Evolutionary conservation across 352 stramenopile species (phyloP), one percentile per base, ranked within the genome.

Genomic region (Pythium phragmiticola): DNA sequence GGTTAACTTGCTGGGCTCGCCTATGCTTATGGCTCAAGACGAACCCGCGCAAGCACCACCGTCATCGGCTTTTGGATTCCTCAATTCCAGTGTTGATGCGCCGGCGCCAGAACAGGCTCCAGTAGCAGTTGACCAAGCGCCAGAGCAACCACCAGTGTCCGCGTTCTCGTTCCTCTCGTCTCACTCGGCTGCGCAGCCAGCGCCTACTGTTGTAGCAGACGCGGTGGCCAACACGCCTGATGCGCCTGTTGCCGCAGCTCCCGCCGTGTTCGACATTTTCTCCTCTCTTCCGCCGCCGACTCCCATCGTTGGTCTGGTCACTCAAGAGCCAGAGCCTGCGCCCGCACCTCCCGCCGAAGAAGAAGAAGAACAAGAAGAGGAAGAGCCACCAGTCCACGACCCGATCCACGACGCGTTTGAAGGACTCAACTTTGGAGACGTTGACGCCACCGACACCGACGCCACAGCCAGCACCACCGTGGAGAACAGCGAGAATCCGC

Each of bases 381-480:
- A 77, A 58, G 39, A 46, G 39, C 52, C 68, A 56, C 65, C 80
- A 59, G 34, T 75, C 5, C 70, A 70, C 9, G 86, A 95, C 59
- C 80, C 75, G 17, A 91, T 95, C 69, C 82, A 91, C 56, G 86
- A 92, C 66, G 82, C 86, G 0, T 95, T 95, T 47, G 82, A 92
- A 83, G 86, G 77, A 11, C 65, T 88, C 13, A 69, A 51, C 19
- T 64, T 83, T 52, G 74, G 77, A 37, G 72, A 82, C 43, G 63
- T 73, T 0, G 67, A 62, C 2, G 12, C 74, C 75, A 60, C 76
- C 72, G 63, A 74, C 0, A 65, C 58, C 2, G 12, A 77, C 75
- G 62, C 76, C 72, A 47, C 69, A 63, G n/a, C 56, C 2, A 54
- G 19, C 33, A n/a, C 56, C 4, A 54, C 28, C 42, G 55, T 28